Base-by-base conservation (phyloP, 345 rosid genomes). In the Durio zibethinus region DNA sequence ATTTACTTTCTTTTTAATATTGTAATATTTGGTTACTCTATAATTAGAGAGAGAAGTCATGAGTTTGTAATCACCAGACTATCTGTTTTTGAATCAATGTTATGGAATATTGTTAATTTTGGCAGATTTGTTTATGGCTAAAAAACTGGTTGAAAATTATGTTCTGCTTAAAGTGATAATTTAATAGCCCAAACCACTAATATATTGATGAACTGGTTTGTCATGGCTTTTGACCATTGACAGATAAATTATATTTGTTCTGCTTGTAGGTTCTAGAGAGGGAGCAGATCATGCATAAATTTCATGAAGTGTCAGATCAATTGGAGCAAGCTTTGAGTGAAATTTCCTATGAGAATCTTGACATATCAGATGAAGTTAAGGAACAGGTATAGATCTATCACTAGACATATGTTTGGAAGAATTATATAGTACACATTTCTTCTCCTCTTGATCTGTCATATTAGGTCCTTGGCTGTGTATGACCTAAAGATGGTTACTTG, bases 311-410 rank as follows among this genome's bases (percentile, higher is more conserved):
- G 78, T 92, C 97, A 9, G 82, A 83, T 10, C 85, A 71, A 79
- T 62, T 96, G 83, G 97, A 93, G 78, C 90, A 90, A 83, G 88
- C 93, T 66, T 83, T 96, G 77, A 85, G 91, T 82, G 83, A 80
- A 81, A 88, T 93, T 83, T 83, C 94, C 45, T 85, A 48, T 76
- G 94, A 92, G 74, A 85, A 83, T 71, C 94, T 96, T 16, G 97
- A 92, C 73, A 92, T 96, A 76, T 92, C 98, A 3, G 98, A 93
- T 82, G 99, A 96, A 92, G 99, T 96, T 72, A 96, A 92, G 80
- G 99, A 96, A 78, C 99, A 93, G 97, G 99, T 96, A 81, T 16
- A 74, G 38, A 40, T 74, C 29, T 66, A 56, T 62, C 54, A 29
- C 16, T 20, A 0, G 50, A 15, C 70, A 16, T 15, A 33, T 65